Evolutionary conservation across 2,329 filamentous ascomycete genomes (phyloP), one percentile per base, ranked within the genome.

Genomic region (Verticillium nonalfalfae): DNA sequence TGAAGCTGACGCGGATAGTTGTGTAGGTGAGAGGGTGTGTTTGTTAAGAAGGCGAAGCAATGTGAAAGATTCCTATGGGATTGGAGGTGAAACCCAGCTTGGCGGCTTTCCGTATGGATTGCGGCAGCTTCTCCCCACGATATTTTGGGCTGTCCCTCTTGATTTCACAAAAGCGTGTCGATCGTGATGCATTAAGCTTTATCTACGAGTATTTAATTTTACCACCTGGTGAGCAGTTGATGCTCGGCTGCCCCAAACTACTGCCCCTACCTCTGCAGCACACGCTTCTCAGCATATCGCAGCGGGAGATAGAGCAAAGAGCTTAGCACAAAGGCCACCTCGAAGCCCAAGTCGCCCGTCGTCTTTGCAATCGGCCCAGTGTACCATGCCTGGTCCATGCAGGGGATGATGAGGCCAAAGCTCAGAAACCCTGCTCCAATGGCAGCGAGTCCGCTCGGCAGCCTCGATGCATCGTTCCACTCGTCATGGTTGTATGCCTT

Each of bases 261-360:
- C 34, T 36, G 35, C 21, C 33, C 21, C 39, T 31, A 26, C 57
- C 38, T 45, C 21, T 58, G 6, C 26, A 39, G 31, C 34, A 71
- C 54, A 56, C 71, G 73, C 63, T 74, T 78, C 71, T 84, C 82
- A 0, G 77, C 58, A 67, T 73, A 77, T 7, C 81, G 73, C 13
- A 84, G 69, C 3, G 80, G 79, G 1, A 81, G 58, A 60, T 83
- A 85, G 33, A 76, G 70, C 36, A 83, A 11, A 1, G 71, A 77
- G 13, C 79, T 81, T 61, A 84, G 69, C 34, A 78, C 77, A 67
- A 88, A 82, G 0, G 85, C 85, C 70, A 86, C 73, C 74, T 89
- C 86, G 61, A 89, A 88, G 0, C 86, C 87, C 69, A 89, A 83
- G 65, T 89, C 86, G 0, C 86, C 86, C 11, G 85, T 86, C 39